Evolutionary conservation across 805 yeast species (phyloP).

Genomic region (Cyberlindnera japonica): DNA sequence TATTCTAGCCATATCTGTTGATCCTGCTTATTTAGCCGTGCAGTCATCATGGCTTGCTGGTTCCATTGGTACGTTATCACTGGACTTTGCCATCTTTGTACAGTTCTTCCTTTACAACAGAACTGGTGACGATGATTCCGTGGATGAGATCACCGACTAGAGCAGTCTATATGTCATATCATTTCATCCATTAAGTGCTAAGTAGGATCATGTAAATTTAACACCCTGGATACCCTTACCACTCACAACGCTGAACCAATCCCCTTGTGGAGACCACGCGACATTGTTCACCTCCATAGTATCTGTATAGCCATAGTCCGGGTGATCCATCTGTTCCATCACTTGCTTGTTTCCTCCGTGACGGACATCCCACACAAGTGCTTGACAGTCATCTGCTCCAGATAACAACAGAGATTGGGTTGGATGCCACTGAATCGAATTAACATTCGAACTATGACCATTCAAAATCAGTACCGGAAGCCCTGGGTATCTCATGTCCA

Average conservation of each 20-base stretch:
- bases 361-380: conserved; percentile 60
- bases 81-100: conserved; percentile 79
- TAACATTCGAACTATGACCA: conserved; percentile 66
- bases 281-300: conserved; percentile 72
- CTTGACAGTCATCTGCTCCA: conserved; percentile 74
- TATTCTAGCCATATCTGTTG: conserved; percentile 70
- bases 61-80: conserved; percentile 75
- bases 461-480: conserved; percentile 66
- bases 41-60: conserved; percentile 95
- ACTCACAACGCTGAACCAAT: conserved; percentile 68
- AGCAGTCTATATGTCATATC: background rate
- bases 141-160: conserved; percentile 12
- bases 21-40: conserved; percentile 65
- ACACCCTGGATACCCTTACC: conserved; percentile 37
- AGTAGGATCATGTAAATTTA: no score
- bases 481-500: conserved; percentile 89
- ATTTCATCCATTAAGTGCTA: background rate
- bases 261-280: conserved; percentile 68
- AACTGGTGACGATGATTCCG: conserved; percentile 16
- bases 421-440: conserved; percentile 85
- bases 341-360: conserved; percentile 7
- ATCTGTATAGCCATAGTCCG: conserved; percentile 53
- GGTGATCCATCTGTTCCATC: conserved; percentile 19
- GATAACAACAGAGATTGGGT: conserved; percentile 53
- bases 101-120: conserved; percentile 76